Evolutionary conservation across 768 basidiomycete genomes (phyloP), one percentile per base, ranked within the genome.

Genomic region (Cyclocybe cylindracea): DNA sequence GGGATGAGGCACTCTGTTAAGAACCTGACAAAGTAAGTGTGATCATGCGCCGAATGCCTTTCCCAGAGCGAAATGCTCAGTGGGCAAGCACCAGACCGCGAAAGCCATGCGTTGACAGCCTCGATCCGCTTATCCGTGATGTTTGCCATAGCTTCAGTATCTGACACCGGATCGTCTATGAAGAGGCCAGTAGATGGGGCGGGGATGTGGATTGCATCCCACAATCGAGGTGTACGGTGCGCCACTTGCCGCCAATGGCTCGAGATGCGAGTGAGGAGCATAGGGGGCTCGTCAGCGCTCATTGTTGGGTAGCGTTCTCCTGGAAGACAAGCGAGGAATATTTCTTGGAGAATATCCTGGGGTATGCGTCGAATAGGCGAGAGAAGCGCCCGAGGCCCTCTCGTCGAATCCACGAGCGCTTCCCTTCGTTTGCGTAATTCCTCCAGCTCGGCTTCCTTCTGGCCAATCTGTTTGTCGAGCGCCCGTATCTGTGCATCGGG

Each of bases 121-220:
- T 1, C 16, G 16, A 16, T 16, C 16, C 16, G 16, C 16, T 16
- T 16, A 16, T 16, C 16, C 16, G 16, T 16, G 16, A 16, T 16
- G 16, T 16, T 16, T 16, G 16, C 16, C 16, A 16, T 16, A 16
- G 16, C 16, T 16, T 16, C 16, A 16, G 16, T 16, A 16, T 16
- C 16, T 16, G 16, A 16, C 16, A 16, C 16, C 16, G 16, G 16
- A 16, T 16, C 16, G 16, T 16, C 16, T 16, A 16, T 16, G 16
- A 16, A 16, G 16, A 16, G 16, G 16, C 1, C 16, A 16, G 16
- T 16, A 16, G 16, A 16, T 16, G 62, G 62, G 35, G 59, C 48
- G 19, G 57, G 50, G 41, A 62, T 59, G 37, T 62, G 58, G n/a
- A 62, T 46, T 7, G 58, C 18, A 5, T 55, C 36, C 62, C 62